These are phyloP conservation scores for Chlamydomonas incerta DNA, from an alignment of 139 green algal genomes.

Conservation along the genomic window DNA sequence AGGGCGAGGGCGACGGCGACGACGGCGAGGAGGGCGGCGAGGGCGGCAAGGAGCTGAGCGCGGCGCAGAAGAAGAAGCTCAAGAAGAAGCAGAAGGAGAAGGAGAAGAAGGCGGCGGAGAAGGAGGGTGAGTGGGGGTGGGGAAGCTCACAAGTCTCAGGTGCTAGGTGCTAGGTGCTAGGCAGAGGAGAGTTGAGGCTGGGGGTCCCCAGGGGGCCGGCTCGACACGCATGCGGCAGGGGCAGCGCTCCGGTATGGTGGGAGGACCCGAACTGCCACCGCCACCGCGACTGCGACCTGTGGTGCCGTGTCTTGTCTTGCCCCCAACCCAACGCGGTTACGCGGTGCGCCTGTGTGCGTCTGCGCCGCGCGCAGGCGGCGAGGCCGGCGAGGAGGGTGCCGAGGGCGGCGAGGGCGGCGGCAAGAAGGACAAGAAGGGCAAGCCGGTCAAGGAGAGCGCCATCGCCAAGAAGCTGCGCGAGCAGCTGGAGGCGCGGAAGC, in stretches of 20 bases:
- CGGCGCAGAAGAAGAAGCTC: constrained; percentile 87
- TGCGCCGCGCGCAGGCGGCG: neutral
- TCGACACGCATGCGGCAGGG: too few relatives aligned
- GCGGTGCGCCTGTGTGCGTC: too few relatives aligned
- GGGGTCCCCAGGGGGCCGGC: too few relatives aligned
- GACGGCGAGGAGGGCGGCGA: constrained; percentile 43
- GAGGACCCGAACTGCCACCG: too few relatives aligned
- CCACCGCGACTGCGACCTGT: too few relatives aligned
- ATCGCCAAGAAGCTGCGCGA: constrained; percentile 83
- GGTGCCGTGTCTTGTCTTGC: too few relatives aligned
- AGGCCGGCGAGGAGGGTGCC: constrained; percentile 4
- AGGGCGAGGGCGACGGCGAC: constrained; percentile 40
- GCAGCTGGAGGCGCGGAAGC: constrained; percentile 74
- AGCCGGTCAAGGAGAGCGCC: constrained; percentile 80
- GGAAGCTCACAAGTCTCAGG: too few relatives aligned
- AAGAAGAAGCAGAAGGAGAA: constrained; percentile 89
- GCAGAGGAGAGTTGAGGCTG: too few relatives aligned
- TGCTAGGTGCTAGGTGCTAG: too few relatives aligned
- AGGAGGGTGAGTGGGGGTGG: constrained; percentile 16
- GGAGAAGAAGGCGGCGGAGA: constrained; percentile 74
- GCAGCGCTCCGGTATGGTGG: too few relatives aligned
- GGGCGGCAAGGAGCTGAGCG: constrained; percentile 72
- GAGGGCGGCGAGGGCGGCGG: constrained; percentile 54
- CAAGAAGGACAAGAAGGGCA: constrained; percentile 63
- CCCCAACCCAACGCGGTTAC: too few relatives aligned